These are phyloP conservation scores for Tremellales sp. DNA, from an alignment of 1,284 basidiomycete genomes.

Conservation along the genomic window DNA sequence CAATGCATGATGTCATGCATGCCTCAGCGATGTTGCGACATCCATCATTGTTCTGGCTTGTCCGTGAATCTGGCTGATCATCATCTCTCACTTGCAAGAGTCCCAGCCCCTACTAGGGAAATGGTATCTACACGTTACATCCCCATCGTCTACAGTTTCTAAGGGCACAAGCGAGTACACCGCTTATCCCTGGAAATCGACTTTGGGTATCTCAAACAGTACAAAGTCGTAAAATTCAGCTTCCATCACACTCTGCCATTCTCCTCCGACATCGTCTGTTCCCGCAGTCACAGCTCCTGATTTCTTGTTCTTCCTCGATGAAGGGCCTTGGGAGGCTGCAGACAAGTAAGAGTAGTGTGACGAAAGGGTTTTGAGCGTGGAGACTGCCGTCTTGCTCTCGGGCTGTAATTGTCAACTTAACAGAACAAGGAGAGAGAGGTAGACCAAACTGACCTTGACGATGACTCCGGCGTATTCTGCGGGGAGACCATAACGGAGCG, in stretches of 20 bases:
- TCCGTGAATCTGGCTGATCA: no score
- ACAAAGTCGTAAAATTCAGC: constrained; percentile 94
- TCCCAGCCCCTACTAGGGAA: no score
- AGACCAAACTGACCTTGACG: constrained; percentile 62
- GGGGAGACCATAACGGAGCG: constrained; percentile 90
- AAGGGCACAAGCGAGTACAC: background rate
- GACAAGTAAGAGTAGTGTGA: constrained; percentile 76
- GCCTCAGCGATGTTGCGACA: no score
- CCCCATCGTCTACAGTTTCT: no score
- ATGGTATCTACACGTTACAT: no score
- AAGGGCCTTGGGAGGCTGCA: constrained; percentile 46
- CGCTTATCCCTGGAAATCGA: constrained; percentile 30
- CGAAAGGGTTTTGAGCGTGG: constrained; percentile 69
- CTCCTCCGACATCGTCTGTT: constrained; percentile 65
- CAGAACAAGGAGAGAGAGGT: background rate
- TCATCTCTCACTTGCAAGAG: no score
- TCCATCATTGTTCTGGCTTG: no score
- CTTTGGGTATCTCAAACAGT: constrained; percentile 60
- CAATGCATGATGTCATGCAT: no score
- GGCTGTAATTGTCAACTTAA: constrained; percentile 58
- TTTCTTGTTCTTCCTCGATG: constrained; percentile 42
- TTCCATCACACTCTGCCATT: constrained; percentile 86
- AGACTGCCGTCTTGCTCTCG: constrained; percentile 77
- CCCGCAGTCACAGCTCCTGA: constrained; percentile 34
- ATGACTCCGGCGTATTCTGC: constrained; percentile 81